Percentiles rank a stretch among this genome's conserved stretches.
Evolutionary conservation across 768 basidiomycete species (phyloP).

Genomic region (Russula griseocarnosa): DNA sequence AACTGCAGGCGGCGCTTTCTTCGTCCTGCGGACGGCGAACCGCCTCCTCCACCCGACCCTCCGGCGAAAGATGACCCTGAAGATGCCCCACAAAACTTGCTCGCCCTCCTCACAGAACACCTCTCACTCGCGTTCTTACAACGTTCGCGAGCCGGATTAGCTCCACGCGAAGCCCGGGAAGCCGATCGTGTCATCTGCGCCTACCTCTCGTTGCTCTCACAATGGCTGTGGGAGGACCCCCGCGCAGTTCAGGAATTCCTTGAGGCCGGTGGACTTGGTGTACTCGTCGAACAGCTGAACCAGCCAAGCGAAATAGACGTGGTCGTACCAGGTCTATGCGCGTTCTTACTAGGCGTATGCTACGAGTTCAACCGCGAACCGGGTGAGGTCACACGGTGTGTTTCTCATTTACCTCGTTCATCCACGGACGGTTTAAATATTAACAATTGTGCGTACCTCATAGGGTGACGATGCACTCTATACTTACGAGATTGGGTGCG

Average conservation of each 20-base stretch:
- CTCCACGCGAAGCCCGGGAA: constrained; percentile 70
- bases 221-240: constrained; percentile 98
- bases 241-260: constrained; percentile 84
- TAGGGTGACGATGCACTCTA: constrained; percentile 83
- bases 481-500: constrained; percentile 84
- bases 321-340: constrained; percentile 83
- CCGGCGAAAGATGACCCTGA: constrained; percentile 42
- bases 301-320: constrained; percentile 83
- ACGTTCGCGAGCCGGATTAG: constrained; percentile 60
- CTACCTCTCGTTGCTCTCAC: constrained; percentile 76
- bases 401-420: constrained; percentile 13
- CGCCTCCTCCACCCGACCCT: constrained; percentile 37
- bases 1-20: constrained; percentile 48
- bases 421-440: neutral
- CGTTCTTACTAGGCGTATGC: constrained; percentile 87
- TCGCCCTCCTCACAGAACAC: constrained; percentile 87
- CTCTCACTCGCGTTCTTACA: constrained; percentile 82
- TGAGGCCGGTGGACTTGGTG: constrained; percentile 82
- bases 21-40: constrained; percentile 62
- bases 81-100: constrained; percentile 66
- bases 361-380: constrained; percentile 97
- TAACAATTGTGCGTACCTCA: neutral
- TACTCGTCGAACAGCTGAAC: constrained; percentile 92
- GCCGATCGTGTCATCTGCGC: constrained; percentile 89
- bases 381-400: constrained; percentile 89